Evolutionary conservation across 495 filamentous ascomycete genomes (phyloP).

Genomic region (Penicillium paradoxum): DNA sequence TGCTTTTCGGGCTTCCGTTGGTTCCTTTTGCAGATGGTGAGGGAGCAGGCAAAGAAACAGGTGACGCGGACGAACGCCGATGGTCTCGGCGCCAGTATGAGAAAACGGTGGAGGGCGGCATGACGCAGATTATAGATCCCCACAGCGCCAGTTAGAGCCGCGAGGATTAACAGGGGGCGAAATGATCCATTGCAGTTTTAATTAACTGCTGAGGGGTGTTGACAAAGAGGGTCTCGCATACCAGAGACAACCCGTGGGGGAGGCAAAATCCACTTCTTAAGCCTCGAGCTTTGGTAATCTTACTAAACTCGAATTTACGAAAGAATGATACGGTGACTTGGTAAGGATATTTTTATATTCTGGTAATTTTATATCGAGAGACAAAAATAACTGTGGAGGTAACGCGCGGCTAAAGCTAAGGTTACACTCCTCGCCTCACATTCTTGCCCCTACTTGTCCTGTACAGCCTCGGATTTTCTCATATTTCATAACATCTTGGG

Average conservation of each 20-base stretch:
- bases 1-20: constrained; percentile 21
- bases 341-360: not conserved
- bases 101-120: constrained; percentile 44
- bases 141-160: constrained; percentile 3
- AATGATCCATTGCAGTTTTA: constrained; percentile 18
- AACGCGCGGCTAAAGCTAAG: not conserved
- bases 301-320: not conserved
- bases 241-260: constrained; percentile 20
- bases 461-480: not conserved
- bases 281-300: not conserved
- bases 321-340: not conserved
- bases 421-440: constrained; percentile 6
- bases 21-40: constrained; percentile 18
- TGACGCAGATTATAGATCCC: constrained; percentile 17
- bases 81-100: constrained; percentile 48
- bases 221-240: constrained; percentile 22
- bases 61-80: constrained; percentile 37
- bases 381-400: not conserved
- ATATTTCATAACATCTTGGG: too few species aligned
- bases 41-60: constrained; percentile 24
- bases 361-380: too few species aligned
- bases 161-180: constrained; percentile 6
- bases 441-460: constrained; percentile 1
- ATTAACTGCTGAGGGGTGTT: constrained; percentile 12
- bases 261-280: constrained; percentile 9